Evolutionary conservation across 2,329 filamentous ascomycete genomes (phyloP).

Genomic region (Arachnomyces sp.): DNA sequence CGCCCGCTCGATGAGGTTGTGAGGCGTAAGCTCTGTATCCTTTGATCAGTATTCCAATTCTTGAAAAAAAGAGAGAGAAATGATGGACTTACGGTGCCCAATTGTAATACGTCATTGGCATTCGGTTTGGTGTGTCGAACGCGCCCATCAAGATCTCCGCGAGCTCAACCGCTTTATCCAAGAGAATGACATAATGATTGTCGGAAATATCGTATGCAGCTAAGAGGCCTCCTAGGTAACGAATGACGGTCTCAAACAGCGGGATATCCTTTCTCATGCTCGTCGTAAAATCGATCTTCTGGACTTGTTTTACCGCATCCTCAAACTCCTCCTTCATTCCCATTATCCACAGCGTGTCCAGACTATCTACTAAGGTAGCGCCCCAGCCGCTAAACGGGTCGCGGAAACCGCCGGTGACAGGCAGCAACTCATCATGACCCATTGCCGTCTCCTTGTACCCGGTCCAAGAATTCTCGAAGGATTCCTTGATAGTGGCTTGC

Average conservation of each 20-base stretch:
- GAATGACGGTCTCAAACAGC: slow-evolving; percentile 88
- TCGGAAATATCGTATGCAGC: slow-evolving; percentile 81
- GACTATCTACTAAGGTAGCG: slow-evolving; percentile 72
- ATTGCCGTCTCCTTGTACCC: slow-evolving; percentile 76
- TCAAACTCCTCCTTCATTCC: slow-evolving; percentile 71
- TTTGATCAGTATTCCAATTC: slow-evolving; percentile 10
- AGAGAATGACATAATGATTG: slow-evolving; percentile 58
- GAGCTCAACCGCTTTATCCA: slow-evolving; percentile 72
- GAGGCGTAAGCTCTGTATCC: slow-evolving; percentile 43
- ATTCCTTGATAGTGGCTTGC: slow-evolving; percentile 59
- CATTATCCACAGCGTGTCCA: slow-evolving; percentile 86
- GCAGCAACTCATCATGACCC: slow-evolving; percentile 77
- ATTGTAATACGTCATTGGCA: slow-evolving; percentile 74
- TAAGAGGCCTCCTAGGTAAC: slow-evolving; percentile 80
- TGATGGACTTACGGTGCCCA: slow-evolving; percentile 56
- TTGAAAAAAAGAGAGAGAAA: slow-evolving; percentile 5
- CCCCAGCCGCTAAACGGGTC: slow-evolving; percentile 92
- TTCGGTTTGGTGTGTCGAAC: slow-evolving; percentile 89
- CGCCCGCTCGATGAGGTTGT: slow-evolving; percentile 56
- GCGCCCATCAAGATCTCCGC: slow-evolving; percentile 73
- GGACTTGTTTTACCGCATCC: slow-evolving; percentile 62
- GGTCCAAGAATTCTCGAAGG: slow-evolving; percentile 71
- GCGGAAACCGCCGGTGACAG: slow-evolving; percentile 58
- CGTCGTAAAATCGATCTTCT: slow-evolving; percentile 74
- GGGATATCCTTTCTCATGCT: slow-evolving; percentile 63